phyloP scores from a whole-genome alignment of 805 yeast species.

The Wickerhamiella dianesei region DNA sequence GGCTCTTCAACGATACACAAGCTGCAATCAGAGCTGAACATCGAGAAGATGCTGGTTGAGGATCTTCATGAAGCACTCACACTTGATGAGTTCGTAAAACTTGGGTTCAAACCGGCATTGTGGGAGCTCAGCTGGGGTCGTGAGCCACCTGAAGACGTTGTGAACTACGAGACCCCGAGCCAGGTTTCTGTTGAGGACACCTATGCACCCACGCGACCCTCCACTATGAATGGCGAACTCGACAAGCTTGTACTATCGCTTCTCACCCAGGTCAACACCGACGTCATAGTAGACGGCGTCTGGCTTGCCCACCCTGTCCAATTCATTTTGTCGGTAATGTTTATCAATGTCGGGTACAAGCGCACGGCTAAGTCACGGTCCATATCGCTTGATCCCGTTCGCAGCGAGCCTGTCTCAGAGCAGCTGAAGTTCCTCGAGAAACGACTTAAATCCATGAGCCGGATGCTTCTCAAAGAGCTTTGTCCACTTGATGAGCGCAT shows the following conservation, averaged over 20 bases:
- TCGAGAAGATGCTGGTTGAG: slow-evolving; percentile 2
- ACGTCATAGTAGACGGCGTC: slow-evolving; percentile 15
- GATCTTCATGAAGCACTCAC: slow-evolving; percentile 4
- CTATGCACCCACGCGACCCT: slow-evolving; percentile 5
- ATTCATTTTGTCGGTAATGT: not conserved
- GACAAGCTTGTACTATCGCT: slow-evolving; percentile 13
- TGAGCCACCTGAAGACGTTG: slow-evolving; percentile 7
- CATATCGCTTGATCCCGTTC: not conserved
- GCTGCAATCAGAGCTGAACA: not conserved
- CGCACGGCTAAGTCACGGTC: not conserved
- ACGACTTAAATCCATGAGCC: not conserved
- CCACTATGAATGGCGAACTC: slow-evolving; percentile 7
- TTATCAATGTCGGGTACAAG: not conserved
- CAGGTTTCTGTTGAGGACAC: slow-evolving; percentile 24
- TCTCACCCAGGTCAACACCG: slow-evolving; percentile 16
- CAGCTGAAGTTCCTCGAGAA: not conserved
- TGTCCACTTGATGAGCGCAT: not conserved
- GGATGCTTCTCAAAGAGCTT: not conserved
- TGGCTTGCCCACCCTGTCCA: slow-evolving; percentile 18
- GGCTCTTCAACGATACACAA: slow-evolving; percentile 13
- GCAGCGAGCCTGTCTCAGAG: not conserved
- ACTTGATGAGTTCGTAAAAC: not conserved
- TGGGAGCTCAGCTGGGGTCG: slow-evolving; percentile 11
- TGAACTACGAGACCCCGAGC: slow-evolving; percentile 13
- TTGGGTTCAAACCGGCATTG: slow-evolving; percentile 2